phyloP scores from a whole-genome alignment of 257 asterid genomes.

The Penstemon davidsonii region DNA sequence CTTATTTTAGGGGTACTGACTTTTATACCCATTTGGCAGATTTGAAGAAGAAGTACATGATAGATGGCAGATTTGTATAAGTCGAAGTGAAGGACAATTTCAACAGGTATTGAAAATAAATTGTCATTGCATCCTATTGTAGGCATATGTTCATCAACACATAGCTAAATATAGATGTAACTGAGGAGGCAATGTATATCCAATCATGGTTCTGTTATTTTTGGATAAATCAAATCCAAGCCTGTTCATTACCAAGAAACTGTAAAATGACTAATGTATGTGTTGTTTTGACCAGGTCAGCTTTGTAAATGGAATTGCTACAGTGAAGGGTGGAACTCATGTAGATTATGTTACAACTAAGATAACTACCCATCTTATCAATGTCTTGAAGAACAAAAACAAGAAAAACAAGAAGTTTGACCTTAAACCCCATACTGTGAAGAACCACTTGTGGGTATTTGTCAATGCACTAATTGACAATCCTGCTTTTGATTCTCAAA shows the following conservation, averaged over 20 bases:
- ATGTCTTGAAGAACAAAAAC: slow-evolving; percentile 54
- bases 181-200: not conserved
- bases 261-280: slow-evolving; percentile 8
- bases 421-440: slow-evolving; percentile 76
- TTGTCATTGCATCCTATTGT: not conserved
- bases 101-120: slow-evolving; percentile 63
- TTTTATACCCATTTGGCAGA: slow-evolving; percentile 38
- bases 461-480: slow-evolving; percentile 98
- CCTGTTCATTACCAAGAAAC: not conserved
- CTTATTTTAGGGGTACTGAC: not conserved
- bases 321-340: slow-evolving; percentile 99
- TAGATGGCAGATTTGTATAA: slow-evolving; percentile 88
- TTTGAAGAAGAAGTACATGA: slow-evolving; percentile 72
- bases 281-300: slow-evolving; percentile 69
- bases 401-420: slow-evolving; percentile 75
- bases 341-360: slow-evolving; percentile 89
- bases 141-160: not conserved
- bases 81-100: slow-evolving; percentile 95
- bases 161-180: not conserved
- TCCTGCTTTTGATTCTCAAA: slow-evolving; percentile 98
- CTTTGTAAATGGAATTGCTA: slow-evolving; percentile 87
- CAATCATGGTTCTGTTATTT: too few relatives aligned
- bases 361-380: slow-evolving; percentile 72
- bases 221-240: not conserved
- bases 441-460: slow-evolving; percentile 91